Conservation (phyloP, 208 protist genomes). For the Leishmania arabica region DNA sequence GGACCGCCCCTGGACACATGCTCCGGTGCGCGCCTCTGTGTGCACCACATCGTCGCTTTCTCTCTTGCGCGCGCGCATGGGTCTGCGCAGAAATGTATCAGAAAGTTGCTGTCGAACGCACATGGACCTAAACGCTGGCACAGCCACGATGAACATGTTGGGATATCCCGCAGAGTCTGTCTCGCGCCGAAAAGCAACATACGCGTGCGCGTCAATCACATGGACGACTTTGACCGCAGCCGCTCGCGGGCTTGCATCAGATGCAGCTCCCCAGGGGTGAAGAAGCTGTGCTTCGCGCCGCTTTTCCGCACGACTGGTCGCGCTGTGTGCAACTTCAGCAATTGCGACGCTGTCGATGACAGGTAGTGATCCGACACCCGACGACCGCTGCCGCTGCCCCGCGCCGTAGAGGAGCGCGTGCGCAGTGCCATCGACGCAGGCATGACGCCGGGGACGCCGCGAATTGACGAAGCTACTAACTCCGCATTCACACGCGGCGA, state of each 20-base stretch:
- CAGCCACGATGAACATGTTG: background rate
- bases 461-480: conserved; percentile 3
- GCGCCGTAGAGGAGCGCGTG: conserved; percentile 3
- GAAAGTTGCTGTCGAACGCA: background rate
- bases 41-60: background rate
- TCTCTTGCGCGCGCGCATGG: background rate
- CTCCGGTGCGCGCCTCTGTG: background rate
- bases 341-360: conserved; percentile 24
- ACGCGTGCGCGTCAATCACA: background rate
- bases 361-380: conserved; percentile 12
- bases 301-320: conserved; percentile 21
- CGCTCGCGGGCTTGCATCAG: conserved; percentile 67
- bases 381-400: conserved; percentile 1
- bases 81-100: background rate
- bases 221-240: conserved; percentile 32
- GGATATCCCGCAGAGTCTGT: background rate
- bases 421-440: background rate
- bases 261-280: conserved; percentile 73
- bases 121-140: conserved; percentile 3
- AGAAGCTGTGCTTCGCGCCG: conserved; percentile 12
- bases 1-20: background rate
- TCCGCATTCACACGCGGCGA: conserved; percentile 41
- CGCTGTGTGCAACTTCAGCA: conserved; percentile 20
- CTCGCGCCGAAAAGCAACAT: background rate
- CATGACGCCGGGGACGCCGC: background rate